Base-by-base conservation (phyloP, 495 filamentous ascomycete genomes). In the Penicillium ochrochloron region DNA sequence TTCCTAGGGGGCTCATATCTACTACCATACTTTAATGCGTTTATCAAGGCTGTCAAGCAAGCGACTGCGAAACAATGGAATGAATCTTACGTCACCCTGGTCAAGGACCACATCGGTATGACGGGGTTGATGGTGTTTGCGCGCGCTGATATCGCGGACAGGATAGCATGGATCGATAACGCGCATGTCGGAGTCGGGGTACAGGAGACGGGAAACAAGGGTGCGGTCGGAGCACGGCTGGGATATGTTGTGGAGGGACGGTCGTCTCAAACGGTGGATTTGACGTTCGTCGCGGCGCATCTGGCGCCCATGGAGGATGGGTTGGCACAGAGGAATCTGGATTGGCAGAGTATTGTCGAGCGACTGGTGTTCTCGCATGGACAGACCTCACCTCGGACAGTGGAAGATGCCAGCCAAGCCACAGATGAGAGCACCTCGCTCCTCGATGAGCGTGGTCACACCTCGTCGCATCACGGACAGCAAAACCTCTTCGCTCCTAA, bases 171-270 rank as follows among this genome's bases (percentile, higher is more conserved):
- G 70, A 76, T 92, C 5, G 84, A 90, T 59, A 86, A 85, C 14
- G 91, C 88, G 3, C 91, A 89, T 31, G 88, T 92, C 2, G 93
- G 95, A 3, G 86, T 96, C 39, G 95, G 95, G 2, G 55, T 93
- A 3, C 86, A 86, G 59, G 88, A 91, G 35, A 95, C 97, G 92
- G 94, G 93, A 5, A 97, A 97, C 70, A 99, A 99, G 72, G 95
- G 94, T 27, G 93, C 92, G 9, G 92, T 95, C 7, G 95, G 91
- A 0, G 81, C 94, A 34, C 80, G 92, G 35, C 71, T 97, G 57
- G 83, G 83, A 2, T 89, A 86, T 65, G 69, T 76, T n/a, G 68
- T 68, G 0, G 66, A 67, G 7, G 70, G 56, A 10, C 44, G 68
- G 25, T 41, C 73, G 57, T 66, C 72, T 5, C 73, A 80, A 39